Base-by-base conservation (phyloP, 2,329 filamentous ascomycete species). In the Sclerotinia sclerotiorum region DNA sequence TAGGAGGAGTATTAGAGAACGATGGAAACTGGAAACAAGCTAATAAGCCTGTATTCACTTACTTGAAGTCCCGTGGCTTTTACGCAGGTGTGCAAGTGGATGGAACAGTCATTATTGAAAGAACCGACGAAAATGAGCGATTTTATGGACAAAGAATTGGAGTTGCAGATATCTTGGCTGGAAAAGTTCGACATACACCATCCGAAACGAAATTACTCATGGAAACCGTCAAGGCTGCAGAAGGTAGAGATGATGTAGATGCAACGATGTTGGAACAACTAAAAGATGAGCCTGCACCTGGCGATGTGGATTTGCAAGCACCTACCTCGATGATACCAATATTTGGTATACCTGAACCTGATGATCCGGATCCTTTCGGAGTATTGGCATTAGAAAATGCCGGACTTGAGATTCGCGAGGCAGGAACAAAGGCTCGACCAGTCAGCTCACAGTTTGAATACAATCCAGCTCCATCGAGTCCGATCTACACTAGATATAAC, bases 291-390 rank as follows among this genome's bases (percentile, higher is more conserved):
- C 88, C 91, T 17, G 87, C 93, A 0, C 94, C 94, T 0, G 90
- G 90, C 65, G 94, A 98, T 76, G 88, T 84, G 67, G 85, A 89
- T 54, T 74, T 90, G 6, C 79, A 80, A 66, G 73, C 71, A 58
- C 74, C 85, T 61, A 72, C 71, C 15, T 66, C 70, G 7, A 54
- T 69, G 10, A 80, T 79, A 10, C 79, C 83, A 42, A 81, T 81
- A 2, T 97, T 97, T 80, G 94, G 94, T 2, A 83, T 97, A 21
- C 93, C 93, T 0, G 88, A 90, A 71, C 80, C 82, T 4, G 88
- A 93, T 67, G 94, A 98, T 74, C 93, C 94, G 0, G 94, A 98
- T 77, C 94, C 94, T 0, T 98, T 92, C 76, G 94, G 94, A 32
- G 91, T 97, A 35, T 85, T 94, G 72, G 94, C 94, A 10, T 81